Evolutionary conservation across 768 basidiomycete species (phyloP).

Genomic region (Chalciporus piperatus): DNA sequence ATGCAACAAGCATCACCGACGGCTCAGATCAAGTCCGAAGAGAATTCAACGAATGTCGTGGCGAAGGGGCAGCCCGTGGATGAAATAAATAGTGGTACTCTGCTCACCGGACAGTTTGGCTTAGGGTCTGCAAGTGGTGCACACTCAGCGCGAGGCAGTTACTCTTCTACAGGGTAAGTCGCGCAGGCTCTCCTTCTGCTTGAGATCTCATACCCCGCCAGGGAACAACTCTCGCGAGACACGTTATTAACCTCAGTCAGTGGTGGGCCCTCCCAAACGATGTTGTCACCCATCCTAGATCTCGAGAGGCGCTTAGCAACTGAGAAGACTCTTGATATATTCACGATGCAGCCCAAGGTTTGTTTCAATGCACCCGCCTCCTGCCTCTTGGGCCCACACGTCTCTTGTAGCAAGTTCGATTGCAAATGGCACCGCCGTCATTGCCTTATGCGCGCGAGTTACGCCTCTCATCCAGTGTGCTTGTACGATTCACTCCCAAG

Average conservation of each 20-base stretch:
- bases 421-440: slow-evolving; percentile 83
- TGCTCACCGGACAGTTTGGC: slow-evolving; percentile 24
- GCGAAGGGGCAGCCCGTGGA: background rate
- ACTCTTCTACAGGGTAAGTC: slow-evolving; percentile 56
- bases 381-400: background rate
- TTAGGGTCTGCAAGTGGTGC: slow-evolving; percentile 40
- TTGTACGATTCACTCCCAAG: slow-evolving; percentile 74
- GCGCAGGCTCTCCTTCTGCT: background rate
- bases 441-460: slow-evolving; percentile 78
- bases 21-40: background rate
- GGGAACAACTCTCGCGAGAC: slow-evolving; percentile 60
- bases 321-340: slow-evolving; percentile 83
- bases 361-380: background rate
- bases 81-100: slow-evolving; percentile 2
- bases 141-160: slow-evolving; percentile 52
- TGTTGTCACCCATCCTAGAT: slow-evolving; percentile 63
- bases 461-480: slow-evolving; percentile 66
- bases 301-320: slow-evolving; percentile 80
- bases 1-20: background rate
- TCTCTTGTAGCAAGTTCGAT: slow-evolving; percentile 65
- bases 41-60: background rate
- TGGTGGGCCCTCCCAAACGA: slow-evolving; percentile 48
- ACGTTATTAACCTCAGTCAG: slow-evolving; percentile 54
- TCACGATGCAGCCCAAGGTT: slow-evolving; percentile 93
- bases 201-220: slow-evolving; percentile 24